These are phyloP conservation scores for Solanum hybrid DNA, from an alignment of 305 asterid genomes.

Conservation along the genomic window DNA sequence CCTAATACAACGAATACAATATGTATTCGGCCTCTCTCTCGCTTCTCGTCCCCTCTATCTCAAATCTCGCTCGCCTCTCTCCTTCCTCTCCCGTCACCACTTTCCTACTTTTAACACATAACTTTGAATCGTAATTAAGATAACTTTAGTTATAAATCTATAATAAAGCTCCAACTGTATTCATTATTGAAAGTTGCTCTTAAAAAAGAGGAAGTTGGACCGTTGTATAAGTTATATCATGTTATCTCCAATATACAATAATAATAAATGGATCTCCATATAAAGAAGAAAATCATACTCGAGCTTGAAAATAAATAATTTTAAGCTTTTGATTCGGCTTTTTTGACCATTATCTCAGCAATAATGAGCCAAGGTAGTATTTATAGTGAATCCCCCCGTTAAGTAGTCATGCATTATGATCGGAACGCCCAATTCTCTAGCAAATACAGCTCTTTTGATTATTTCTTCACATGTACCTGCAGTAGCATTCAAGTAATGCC, in stretches of 20 bases:
- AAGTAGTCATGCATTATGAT: too few species aligned
- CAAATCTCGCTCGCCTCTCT: background rate
- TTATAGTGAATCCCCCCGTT: accelerated
- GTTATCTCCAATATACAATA: background rate
- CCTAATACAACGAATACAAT: background rate
- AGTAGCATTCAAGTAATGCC: too few species aligned
- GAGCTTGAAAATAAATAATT: too few species aligned
- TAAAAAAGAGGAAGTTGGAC: background rate
- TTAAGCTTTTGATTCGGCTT: too few species aligned
- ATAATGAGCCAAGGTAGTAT: too few species aligned
- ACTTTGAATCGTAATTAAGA: background rate
- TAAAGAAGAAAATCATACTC: background rate
- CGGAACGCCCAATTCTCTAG: too few species aligned
- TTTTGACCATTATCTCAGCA: too few species aligned
- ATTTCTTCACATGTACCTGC: too few species aligned
- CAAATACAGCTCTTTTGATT: too few species aligned
- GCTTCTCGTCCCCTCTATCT: background rate
- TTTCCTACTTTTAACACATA: background rate
- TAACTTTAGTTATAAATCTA: background rate
- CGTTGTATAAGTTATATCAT: background rate
- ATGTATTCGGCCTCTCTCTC: background rate
- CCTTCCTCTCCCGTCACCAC: background rate
- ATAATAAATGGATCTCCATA: background rate
- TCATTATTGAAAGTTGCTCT: background rate
- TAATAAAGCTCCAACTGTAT: too few species aligned